Conservation (phyloP, 345 rosid genomes). For the Aegle marmelos region DNA sequence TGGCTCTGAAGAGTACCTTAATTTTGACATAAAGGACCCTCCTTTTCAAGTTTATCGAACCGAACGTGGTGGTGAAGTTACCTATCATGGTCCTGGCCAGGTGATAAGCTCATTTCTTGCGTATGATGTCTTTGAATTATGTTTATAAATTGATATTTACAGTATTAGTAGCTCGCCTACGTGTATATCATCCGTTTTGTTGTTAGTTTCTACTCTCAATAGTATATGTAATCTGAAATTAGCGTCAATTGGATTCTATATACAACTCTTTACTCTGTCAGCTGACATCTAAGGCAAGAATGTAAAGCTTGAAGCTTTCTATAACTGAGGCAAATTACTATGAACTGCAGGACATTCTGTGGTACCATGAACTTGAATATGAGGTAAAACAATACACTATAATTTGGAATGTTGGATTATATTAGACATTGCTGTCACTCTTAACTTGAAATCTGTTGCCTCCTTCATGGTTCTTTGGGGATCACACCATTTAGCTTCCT, state of each 20-base stretch:
- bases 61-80: constrained; percentile 90
- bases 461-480: not conserved
- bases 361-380: not conserved
- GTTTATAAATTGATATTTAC: not conserved
- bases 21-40: constrained; percentile 57
- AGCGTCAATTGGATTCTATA: not conserved
- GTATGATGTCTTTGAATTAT: not conserved
- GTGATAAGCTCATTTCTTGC: constrained; percentile 29
- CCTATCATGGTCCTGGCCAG: constrained; percentile 96
- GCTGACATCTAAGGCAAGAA: not conserved
- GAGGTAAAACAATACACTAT: not conserved
- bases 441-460: not conserved
- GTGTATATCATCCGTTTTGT: not conserved
- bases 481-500: not conserved
- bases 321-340: not conserved
- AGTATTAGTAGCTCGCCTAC: not conserved
- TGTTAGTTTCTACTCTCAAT: not conserved
- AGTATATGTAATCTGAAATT: not conserved
- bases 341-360: not conserved
- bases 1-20: constrained; percentile 51
- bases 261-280: not conserved
- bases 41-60: constrained; percentile 73
- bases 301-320: not conserved
- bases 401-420: not conserved
- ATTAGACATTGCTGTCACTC: not conserved